phyloP scores from a whole-genome alignment of 2,329 filamentous ascomycete genomes.

The Rutstroemia sp. region DNA sequence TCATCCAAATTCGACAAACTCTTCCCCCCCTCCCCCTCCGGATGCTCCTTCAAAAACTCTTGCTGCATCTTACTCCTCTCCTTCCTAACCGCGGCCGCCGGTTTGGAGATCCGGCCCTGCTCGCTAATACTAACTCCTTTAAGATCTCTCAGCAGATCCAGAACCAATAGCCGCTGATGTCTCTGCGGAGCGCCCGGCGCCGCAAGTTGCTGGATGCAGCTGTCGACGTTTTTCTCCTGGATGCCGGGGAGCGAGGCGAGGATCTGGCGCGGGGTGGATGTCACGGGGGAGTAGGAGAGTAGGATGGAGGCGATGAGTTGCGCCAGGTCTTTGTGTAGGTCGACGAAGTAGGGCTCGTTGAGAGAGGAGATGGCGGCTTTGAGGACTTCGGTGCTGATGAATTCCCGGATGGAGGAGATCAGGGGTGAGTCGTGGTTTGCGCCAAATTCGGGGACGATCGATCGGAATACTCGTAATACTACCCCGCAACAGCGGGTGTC shows the following conservation, averaged over 20 bases:
- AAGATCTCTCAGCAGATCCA: slow-evolving; percentile 79
- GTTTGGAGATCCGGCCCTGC: slow-evolving; percentile 72
- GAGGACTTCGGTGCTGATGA: slow-evolving; percentile 80
- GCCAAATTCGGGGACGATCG: slow-evolving; percentile 74
- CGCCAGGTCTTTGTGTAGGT: slow-evolving; percentile 88
- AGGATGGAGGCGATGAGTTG: slow-evolving; percentile 81
- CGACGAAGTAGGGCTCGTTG: slow-evolving; percentile 94
- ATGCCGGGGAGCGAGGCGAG: slow-evolving; percentile 78
- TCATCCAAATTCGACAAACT: slow-evolving; percentile 3
- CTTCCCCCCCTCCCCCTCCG: slow-evolving; percentile 12
- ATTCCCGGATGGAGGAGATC: slow-evolving; percentile 70
- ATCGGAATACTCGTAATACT: slow-evolving; percentile 79
- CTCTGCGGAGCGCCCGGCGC: slow-evolving; percentile 56
- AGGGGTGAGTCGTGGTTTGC: slow-evolving; percentile 38
- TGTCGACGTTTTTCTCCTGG: slow-evolving; percentile 57
- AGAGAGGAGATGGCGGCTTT: slow-evolving; percentile 85
- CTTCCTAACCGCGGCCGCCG: slow-evolving; percentile 36
- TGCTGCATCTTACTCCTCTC: slow-evolving; percentile 54
- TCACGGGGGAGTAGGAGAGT: slow-evolving; percentile 63
- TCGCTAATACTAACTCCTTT: slow-evolving; percentile 90
- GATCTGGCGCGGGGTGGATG: slow-evolving; percentile 63
- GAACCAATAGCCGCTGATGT: slow-evolving; percentile 70
- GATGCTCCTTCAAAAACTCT: slow-evolving; percentile 51
- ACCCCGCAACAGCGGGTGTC: slow-evolving; percentile 84
- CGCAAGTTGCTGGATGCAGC: slow-evolving; percentile 52